phyloP scores from a whole-genome alignment of 2,329 filamentous ascomycete genomes.

The Penicillium sp. region DNA sequence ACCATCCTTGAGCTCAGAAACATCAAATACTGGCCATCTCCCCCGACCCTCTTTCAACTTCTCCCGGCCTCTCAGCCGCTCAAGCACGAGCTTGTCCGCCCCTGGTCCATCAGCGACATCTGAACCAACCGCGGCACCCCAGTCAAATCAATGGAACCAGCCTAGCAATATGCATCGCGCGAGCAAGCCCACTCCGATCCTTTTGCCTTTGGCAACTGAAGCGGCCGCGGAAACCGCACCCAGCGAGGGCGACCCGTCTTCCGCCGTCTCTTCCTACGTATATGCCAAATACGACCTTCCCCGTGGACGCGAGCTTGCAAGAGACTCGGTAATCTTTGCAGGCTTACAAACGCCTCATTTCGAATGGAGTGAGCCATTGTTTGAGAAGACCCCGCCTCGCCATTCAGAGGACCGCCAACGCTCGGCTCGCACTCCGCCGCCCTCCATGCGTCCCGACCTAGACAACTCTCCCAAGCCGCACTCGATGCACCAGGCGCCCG shows the following conservation, averaged over 20 bases:
- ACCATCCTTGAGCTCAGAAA: slow-evolving; percentile 80
- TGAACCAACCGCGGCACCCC: slow-evolving; percentile 36
- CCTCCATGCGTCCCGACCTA: slow-evolving; percentile 22
- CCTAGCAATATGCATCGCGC: slow-evolving; percentile 24
- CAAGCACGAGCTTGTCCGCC: slow-evolving; percentile 40
- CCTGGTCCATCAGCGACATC: slow-evolving; percentile 26
- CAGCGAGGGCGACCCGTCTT: slow-evolving; percentile 31
- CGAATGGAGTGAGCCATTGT: slow-evolving; percentile 62
- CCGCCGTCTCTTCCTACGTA: slow-evolving; percentile 70
- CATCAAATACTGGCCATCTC: slow-evolving; percentile 62
- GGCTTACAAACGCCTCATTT: slow-evolving; percentile 58
- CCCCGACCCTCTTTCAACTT: slow-evolving; percentile 86
- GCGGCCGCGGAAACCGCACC: slow-evolving; percentile 12
- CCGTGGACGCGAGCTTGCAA: slow-evolving; percentile 73
- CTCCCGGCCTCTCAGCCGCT: slow-evolving; percentile 77
- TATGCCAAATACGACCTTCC: slow-evolving; percentile 84
- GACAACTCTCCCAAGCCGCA: slow-evolving; percentile 28
- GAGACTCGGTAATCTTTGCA: slow-evolving; percentile 61
- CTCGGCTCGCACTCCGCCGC: slow-evolving; percentile 33
- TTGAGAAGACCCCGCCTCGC: slow-evolving; percentile 39
- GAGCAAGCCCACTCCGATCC: slow-evolving; percentile 35
- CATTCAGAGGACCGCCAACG: slow-evolving; percentile 24
- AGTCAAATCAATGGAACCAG: slow-evolving; percentile 16
- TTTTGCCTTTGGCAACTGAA: slow-evolving; percentile 27
- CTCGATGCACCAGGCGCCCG: slow-evolving; percentile 28